Evolutionary conservation across 805 yeast genomes (phyloP), one percentile per base, ranked within the genome.

Genomic region (Peterozyma xylosa): DNA sequence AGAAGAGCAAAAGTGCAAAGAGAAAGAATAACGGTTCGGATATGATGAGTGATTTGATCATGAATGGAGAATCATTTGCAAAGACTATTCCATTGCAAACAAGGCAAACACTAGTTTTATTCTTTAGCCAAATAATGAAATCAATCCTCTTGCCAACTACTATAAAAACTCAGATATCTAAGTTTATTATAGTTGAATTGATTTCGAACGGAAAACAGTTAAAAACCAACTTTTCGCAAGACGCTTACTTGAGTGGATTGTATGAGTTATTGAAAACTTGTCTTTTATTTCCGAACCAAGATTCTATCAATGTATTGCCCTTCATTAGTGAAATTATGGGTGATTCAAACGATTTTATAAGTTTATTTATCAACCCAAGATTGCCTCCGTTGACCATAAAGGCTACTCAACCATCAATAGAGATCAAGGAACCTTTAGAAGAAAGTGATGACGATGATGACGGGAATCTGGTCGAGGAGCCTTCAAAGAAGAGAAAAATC

Each of bases 321-420:
- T 77, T 90, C 46, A 82, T 84, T 1, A 60, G 77, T 11, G 63
- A 68, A 2, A 54, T 84, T 5, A 57, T 83, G 47, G 69, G 68
- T 3, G 60, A 71, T 11, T 59, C 65, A 36, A 76, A 78, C 53
- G 73, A 68, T 9, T 56, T 75, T 16, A 57, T 81, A 36, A 76
- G 86, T 54, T 67, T 83, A 1, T 68, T 86, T 52, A 72, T 77
- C 43, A 83, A 84, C 53, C 95, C 96, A 36, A 70, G 93, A 53
- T 75, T 87, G 52, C 96, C 96, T 3, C 37, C 60, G n/a, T 43
- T 61, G 11, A 54, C 62, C 10, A 47, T 41, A 27, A 44, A 48
- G 30, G 41, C 37, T 48, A 52, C 35, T 39, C 34, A 7, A 37
- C 29, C n/a, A 39, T 38, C 33, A 18, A 9, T 44, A 37, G 11